These are phyloP conservation scores for Anaeromyces robustus DNA, from an alignment of 192 early-diverging fungal species.

Conservation along the genomic window DNA sequence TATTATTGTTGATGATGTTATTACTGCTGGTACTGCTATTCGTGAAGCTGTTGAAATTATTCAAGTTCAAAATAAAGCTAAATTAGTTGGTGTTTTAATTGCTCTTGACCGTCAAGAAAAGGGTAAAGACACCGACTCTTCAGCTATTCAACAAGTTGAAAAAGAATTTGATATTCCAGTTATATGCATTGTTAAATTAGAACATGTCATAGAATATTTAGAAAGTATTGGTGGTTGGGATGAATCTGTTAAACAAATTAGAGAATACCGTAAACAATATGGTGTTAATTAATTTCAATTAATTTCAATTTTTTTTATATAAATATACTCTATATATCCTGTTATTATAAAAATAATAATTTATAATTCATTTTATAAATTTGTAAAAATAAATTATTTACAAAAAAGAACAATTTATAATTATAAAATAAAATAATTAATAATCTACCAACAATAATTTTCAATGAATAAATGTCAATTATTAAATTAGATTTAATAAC, in stretches of 20 bases:
- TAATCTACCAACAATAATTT: no score
- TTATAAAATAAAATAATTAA: no score
- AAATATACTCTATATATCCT: no score
- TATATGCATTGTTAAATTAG: conserved; percentile 70
- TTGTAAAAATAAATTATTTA: no score
- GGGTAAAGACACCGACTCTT: conserved; percentile 44
- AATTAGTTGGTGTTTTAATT: conserved; percentile 70
- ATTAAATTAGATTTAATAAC: no score
- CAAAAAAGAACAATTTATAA: no score
- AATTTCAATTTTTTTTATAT: no score
- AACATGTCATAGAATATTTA: conserved; percentile 78
- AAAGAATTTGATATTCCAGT: conserved; percentile 63
- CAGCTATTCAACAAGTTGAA: conserved; percentile 88
- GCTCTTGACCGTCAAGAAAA: conserved; percentile 86
- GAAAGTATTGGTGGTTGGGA: conserved; percentile 47
- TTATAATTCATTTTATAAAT: no score
- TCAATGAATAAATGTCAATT: no score
- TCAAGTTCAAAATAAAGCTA: conserved; percentile 38
- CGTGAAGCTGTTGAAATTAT: conserved; percentile 78
- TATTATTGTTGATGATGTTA: conserved; percentile 91
- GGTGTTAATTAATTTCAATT: conserved; percentile 48
- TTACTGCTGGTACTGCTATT: conserved; percentile 98
- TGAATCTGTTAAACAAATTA: conserved; percentile 50
- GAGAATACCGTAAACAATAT: conserved; percentile 62
- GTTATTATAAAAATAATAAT: no score